Percentiles rank a stretch among this genome's conserved stretches.
Conservation (phyloP, 2,329 filamentous ascomycete species). For the Coniochaeta sp. region DNA sequence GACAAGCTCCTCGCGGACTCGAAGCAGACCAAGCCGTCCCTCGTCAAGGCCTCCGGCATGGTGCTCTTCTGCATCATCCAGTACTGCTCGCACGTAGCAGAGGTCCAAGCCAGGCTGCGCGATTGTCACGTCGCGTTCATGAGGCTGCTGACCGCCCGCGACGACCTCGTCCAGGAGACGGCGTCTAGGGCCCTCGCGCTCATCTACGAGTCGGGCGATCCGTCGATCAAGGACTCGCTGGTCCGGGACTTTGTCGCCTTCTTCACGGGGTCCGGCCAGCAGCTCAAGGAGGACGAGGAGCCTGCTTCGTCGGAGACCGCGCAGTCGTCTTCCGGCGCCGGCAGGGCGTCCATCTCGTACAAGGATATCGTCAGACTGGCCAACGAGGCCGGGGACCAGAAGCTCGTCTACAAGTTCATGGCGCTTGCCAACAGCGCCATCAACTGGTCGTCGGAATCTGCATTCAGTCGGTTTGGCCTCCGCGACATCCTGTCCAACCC, state of each 20-base stretch:
- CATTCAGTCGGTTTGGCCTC: slow-evolving; percentile 88
- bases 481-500: slow-evolving; percentile 89
- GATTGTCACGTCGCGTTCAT: slow-evolving; percentile 85
- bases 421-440: slow-evolving; percentile 91
- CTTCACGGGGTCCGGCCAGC: slow-evolving; percentile 71
- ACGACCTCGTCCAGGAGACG: slow-evolving; percentile 93
- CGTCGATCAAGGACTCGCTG: slow-evolving; percentile 70
- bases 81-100: slow-evolving; percentile 72
- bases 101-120: slow-evolving; percentile 67
- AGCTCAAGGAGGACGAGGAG: slow-evolving; percentile 78
- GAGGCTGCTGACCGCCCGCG: slow-evolving; percentile 75
- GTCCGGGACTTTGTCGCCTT: slow-evolving; percentile 82
- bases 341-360: slow-evolving; percentile 86
- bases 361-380: slow-evolving; percentile 94
- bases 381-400: slow-evolving; percentile 93
- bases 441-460: slow-evolving; percentile 94
- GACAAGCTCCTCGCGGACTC: slow-evolving; percentile 71
- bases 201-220: slow-evolving; percentile 88
- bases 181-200: slow-evolving; percentile 85
- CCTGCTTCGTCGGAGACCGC: slow-evolving; percentile 55
- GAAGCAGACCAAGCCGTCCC: slow-evolving; percentile 76
- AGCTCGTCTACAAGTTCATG: slow-evolving; percentile 98
- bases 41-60: slow-evolving; percentile 88
- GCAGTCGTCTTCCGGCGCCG: slow-evolving; percentile 81
- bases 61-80: slow-evolving; percentile 92